Evolutionary conservation across 371 early-diverging fungal genomes (phyloP).

Genomic region (Syncephalastrum monosporum): DNA sequence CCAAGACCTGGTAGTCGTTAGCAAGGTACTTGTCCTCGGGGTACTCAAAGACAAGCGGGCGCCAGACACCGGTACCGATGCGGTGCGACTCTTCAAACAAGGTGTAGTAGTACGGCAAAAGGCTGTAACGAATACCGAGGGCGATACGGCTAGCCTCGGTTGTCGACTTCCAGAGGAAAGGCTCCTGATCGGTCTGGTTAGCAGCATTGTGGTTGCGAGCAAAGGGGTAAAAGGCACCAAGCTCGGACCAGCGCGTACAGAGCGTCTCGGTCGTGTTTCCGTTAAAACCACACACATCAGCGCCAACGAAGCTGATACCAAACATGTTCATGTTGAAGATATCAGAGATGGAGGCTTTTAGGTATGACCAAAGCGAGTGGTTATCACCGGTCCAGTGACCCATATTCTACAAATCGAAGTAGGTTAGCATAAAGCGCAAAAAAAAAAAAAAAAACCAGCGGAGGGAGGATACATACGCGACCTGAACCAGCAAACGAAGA

Average conservation of each 20-base stretch:
- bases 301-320: constrained; percentile 67
- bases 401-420: background rate
- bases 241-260: constrained; percentile 68
- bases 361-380: constrained; percentile 48
- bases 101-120: constrained; percentile 71
- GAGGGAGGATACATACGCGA: constrained; percentile 65
- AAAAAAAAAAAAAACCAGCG: too few species aligned
- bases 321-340: constrained; percentile 65
- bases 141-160: constrained; percentile 48
- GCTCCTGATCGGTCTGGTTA: constrained; percentile 44
- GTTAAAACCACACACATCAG: constrained; percentile 75
- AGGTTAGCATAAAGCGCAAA: background rate
- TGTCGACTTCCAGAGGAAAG: constrained; percentile 51
- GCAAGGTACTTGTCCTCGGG: constrained; percentile 20
- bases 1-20: constrained; percentile 32
- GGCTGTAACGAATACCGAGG: constrained; percentile 56
- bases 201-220: constrained; percentile 65
- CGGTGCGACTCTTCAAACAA: constrained; percentile 57
- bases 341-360: constrained; percentile 57
- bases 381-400: constrained; percentile 53
- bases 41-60: constrained; percentile 39
- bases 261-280: constrained; percentile 54
- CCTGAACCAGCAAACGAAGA: constrained; percentile 70
- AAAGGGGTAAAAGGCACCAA: constrained; percentile 79
- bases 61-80: constrained; percentile 44